phyloP scores from a whole-genome alignment of 1,139 yeast species.

The Yamadazyma aaseri region DNA sequence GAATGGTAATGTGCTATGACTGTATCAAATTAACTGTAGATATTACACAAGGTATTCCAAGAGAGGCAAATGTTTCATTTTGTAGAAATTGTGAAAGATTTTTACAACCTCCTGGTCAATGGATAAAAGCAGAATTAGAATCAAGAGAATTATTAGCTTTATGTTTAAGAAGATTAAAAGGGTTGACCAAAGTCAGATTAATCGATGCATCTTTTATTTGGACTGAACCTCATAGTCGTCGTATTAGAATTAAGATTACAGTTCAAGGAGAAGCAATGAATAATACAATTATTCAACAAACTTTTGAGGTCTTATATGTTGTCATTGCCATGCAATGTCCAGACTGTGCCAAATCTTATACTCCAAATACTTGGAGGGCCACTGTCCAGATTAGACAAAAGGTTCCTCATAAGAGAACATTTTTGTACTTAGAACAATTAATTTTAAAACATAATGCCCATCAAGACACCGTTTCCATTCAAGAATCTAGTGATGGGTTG shows the following conservation, averaged over 20 bases:
- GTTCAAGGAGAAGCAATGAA: constrained; percentile 97
- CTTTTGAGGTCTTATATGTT: constrained; percentile 91
- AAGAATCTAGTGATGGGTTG: constrained; percentile 90
- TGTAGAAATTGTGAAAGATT: constrained; percentile 97
- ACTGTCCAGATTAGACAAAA: constrained; percentile 96
- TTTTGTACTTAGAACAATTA: constrained; percentile 89
- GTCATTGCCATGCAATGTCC: constrained; percentile 98
- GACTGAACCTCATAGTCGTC: constrained; percentile 99
- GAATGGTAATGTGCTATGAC: constrained; percentile 95
- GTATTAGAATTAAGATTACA: constrained; percentile 85
- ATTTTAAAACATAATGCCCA: constrained; percentile 94
- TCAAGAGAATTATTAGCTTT: constrained; percentile 89
- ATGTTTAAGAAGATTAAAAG: constrained; percentile 84
- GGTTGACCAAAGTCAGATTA: constrained; percentile 81
- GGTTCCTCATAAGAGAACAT: constrained; percentile 94
- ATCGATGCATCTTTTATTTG: constrained; percentile 94
- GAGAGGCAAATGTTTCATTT: constrained; percentile 89
- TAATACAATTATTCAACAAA: constrained; percentile 90
- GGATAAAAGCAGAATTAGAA: constrained; percentile 90
- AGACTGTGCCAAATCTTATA: constrained; percentile 95
- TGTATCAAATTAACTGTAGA: constrained; percentile 93
- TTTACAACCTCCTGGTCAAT: constrained; percentile 90
- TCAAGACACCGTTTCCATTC: constrained; percentile 87
- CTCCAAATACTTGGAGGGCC: constrained; percentile 97
- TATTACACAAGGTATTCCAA: constrained; percentile 92